phyloP scores from a whole-genome alignment of 176 grass and related monocot species.

The Thinopyrum elongatum region DNA sequence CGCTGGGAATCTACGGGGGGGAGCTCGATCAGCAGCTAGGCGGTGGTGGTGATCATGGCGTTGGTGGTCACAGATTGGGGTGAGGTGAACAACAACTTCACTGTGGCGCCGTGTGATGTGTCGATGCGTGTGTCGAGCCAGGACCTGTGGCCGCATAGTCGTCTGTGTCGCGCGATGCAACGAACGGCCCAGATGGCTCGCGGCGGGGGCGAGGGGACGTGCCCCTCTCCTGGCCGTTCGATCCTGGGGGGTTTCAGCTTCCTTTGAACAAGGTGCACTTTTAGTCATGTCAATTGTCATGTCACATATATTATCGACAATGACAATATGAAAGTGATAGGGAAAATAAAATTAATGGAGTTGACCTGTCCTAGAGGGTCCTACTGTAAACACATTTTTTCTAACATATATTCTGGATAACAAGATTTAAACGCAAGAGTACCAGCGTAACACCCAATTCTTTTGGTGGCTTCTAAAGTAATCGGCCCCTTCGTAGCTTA shows the following conservation, averaged over 20 bases:
- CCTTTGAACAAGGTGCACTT: neutral
- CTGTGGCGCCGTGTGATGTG: constrained; percentile 35
- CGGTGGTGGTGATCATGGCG: constrained; percentile 33
- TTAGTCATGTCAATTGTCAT: neutral
- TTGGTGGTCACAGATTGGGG: constrained; percentile 20
- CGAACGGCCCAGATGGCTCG: constrained; percentile 1
- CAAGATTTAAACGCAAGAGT: neutral
- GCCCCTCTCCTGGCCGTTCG: neutral
- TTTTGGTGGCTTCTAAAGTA: too few relatives aligned
- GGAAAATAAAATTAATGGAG: neutral
- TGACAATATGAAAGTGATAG: neutral
- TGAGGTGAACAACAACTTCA: constrained; percentile 13
- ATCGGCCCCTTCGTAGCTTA: too few relatives aligned
- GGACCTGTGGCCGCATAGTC: constrained; percentile 24
- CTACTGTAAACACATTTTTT: neutral
- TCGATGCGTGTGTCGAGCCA: neutral
- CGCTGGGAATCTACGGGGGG: constrained; percentile 8
- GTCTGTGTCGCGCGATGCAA: neutral
- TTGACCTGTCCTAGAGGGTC: neutral
- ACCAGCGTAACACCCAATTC: neutral
- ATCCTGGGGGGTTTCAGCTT: neutral
- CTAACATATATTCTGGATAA: neutral
- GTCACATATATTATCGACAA: neutral
- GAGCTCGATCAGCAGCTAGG: constrained; percentile 15
- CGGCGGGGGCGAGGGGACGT: neutral